These are phyloP conservation scores for Syzygium syzygioides DNA, from an alignment of 441 rosid genomes.

Conservation along the genomic window DNA sequence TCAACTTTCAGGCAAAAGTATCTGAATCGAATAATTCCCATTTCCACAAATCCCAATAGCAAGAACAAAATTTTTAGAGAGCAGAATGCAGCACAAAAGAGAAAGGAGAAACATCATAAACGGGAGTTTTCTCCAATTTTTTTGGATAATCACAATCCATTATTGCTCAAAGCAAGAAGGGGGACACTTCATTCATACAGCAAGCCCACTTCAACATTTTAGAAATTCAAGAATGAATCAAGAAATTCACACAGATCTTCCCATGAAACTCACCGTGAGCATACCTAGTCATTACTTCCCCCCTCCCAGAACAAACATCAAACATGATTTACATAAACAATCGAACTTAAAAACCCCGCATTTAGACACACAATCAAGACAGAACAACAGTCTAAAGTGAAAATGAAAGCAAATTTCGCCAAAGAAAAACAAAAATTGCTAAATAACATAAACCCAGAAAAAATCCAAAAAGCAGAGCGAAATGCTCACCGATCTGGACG, in stretches of 20 bases:
- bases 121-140: background rate
- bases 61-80: background rate
- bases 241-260: background rate
- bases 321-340: background rate
- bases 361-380: background rate
- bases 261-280: background rate
- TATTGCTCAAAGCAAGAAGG: background rate
- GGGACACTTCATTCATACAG: background rate
- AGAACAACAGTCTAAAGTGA: background rate
- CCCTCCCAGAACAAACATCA: background rate
- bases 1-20: background rate
- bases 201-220: background rate
- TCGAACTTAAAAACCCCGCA: background rate
- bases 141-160: background rate
- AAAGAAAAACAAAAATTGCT: background rate
- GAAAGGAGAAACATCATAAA: background rate
- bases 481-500: slow-evolving; percentile 1
- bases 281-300: background rate
- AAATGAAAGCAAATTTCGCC: background rate
- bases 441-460: background rate
- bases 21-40: background rate
- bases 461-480: background rate
- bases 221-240: background rate
- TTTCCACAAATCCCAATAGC: background rate
- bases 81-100: background rate